Evolutionary conservation across 148 eudicot species (phyloP), one percentile per base, ranked within the genome.

Genomic region (Chenopodium berlandieri): DNA sequence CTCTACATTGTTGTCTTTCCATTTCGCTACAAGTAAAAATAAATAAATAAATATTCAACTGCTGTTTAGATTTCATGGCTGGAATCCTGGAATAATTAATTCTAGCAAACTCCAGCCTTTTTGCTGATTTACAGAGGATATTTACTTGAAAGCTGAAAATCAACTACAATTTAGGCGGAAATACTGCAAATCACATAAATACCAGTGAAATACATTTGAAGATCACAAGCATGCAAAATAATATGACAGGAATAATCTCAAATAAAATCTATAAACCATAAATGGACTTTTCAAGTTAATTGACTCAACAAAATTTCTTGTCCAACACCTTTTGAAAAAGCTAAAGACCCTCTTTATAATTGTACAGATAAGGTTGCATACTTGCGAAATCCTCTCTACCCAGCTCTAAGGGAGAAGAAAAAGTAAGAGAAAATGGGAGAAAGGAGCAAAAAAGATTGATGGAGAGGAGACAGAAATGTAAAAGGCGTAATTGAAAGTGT

Each of bases 1-100:
- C 86, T 79, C 89, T 91, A 85, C 90, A 82, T 84, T 92, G 92
- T 79, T 90, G 87, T 86, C 98, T 88, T 86, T 97, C 99, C 84
- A 85, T 92, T 89, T 97, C 99, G 84, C 99, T 97, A 86, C 70
- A 86, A 73, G 62, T 25, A 30, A 71, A 73, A 54, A 32, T 20
- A 67, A 37, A 37, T 12, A 63, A 34, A 37, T 40, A 40, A 73
- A 19, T 14, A 10, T 71, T 63, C 25, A 6, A 62, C 2, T 16
- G 5, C 17, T 60, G 72, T 71, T 71, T 67, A 78, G 23, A 25
- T 19, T 48, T 17, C 50, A 32, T 9, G 17, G 13, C 73, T 56
- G 23, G 22, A 48, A 68, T 0, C 27, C 27, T 27, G 27, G 27
- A 27, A 27, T 9, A n/a, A 40, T 2, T n/a, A 20, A 52, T 67